Base-by-base conservation (phyloP, 2,329 filamentous ascomycete species). In the Hypoxylon sp. region DNA sequence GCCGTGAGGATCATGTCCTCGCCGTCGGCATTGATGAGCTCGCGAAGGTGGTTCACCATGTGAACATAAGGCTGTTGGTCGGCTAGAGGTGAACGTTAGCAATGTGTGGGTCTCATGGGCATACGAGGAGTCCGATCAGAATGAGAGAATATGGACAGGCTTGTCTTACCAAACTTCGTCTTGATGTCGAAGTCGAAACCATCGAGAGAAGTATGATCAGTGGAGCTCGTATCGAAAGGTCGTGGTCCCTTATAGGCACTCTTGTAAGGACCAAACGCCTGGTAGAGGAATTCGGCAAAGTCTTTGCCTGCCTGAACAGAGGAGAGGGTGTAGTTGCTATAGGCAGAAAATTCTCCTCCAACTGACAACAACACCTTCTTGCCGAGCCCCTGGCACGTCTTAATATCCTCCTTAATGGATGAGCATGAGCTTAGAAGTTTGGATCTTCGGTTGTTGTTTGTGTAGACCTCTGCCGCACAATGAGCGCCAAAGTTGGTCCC, bases 311-410 rank as follows among this genome's bases (percentile, higher is more conserved):
- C 73, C 17, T 69, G 58, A 7, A 67, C 59, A 43, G 61, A 72
- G 1, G 77, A 77, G 43, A 82, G 56, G 13, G 75, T 74, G 69
- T 82, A 82, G 76, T 80, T 75, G 64, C 73, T 75, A 10, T 56
- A 30, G 19, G 57, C 23, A 5, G 63, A 64, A 51, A 70, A 79
- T 10, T 68, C 85, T 43, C 89, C 89, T 48, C 89, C 89, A 50
- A 91, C 83, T 11, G 89, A 91, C 25, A 91, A 81, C 45, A 91
- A 78, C 57, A 91, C 85, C 68, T 88, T 90, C 79, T 90, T 91
- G 60, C 85, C 84, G 61, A 85, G 78, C 3, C 76, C 69, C 75
- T 90, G 88, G 77, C 89, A 91, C 28, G 81, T 73, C 48, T 76
- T 68, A 59, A 81, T 76, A 36, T 80, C 80, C 17, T 71, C 70